A percentile compares a stretch with the other conserved stretches of the same genome.
phyloP scores from a whole-genome alignment of 2,329 filamentous ascomycete genomes.

The Colletotrichum abscissum region DNA sequence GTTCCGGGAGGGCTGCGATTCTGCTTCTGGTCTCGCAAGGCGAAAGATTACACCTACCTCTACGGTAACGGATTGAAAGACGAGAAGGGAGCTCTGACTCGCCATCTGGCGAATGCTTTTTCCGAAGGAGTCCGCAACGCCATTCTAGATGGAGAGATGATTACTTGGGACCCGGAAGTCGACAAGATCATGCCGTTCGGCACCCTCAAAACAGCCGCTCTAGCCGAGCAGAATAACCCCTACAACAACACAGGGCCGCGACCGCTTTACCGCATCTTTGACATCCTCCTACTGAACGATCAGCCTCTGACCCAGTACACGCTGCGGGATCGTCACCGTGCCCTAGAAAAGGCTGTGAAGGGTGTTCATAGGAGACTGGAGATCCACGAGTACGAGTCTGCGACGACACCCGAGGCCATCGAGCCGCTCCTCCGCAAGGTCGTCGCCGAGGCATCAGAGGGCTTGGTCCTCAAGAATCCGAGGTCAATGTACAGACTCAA shows the following conservation, averaged over 20 bases:
- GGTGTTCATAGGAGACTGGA: slow-evolving; percentile 82
- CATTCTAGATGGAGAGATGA: slow-evolving; percentile 98
- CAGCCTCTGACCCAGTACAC: slow-evolving; percentile 83
- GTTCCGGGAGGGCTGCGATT: slow-evolving; percentile 79
- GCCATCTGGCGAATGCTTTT: slow-evolving; percentile 84
- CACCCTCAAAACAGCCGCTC: slow-evolving; percentile 89
- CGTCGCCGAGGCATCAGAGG: slow-evolving; percentile 88
- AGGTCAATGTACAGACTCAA: slow-evolving; percentile 87
- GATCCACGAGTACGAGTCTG: slow-evolving; percentile 78
- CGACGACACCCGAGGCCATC: slow-evolving; percentile 76
- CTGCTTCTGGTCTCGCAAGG: slow-evolving; percentile 93
- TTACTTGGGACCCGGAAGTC: slow-evolving; percentile 91
- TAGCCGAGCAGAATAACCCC: slow-evolving; percentile 81
- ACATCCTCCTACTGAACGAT: slow-evolving; percentile 90
- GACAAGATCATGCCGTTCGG: slow-evolving; percentile 92
- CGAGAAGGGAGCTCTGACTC: slow-evolving; percentile 80
- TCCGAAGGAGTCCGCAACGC: slow-evolving; percentile 81
- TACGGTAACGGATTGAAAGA: slow-evolving; percentile 85
- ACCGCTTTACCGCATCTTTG: slow-evolving; percentile 88
- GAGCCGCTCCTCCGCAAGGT: slow-evolving; percentile 84
- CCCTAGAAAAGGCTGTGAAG: slow-evolving; percentile 77
- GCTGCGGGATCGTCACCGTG: slow-evolving; percentile 81
- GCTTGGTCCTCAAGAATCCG: slow-evolving; percentile 93
- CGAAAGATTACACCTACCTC: slow-evolving; percentile 94
- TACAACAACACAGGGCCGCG: slow-evolving; percentile 72